Evolutionary conservation across 352 stramenopile genomes (phyloP).

Genomic region (Phytopythium cucurbitacearum): DNA sequence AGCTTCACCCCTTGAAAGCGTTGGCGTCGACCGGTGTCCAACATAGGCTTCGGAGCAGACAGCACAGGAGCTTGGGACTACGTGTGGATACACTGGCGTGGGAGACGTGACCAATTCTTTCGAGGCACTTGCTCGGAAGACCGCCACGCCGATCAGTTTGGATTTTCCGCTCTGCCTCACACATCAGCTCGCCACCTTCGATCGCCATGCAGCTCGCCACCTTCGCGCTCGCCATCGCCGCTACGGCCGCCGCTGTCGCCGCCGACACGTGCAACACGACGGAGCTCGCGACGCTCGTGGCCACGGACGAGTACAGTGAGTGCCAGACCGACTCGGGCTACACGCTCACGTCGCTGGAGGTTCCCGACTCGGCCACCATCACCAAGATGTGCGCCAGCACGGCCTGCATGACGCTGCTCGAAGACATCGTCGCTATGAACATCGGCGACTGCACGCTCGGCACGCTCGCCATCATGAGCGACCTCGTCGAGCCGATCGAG

Average conservation of each 20-base stretch:
- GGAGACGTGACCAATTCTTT: no score
- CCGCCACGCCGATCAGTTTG: constrained; percentile 12
- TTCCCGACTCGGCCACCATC: constrained; percentile 18
- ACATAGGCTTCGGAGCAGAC: no score
- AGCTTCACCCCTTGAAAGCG: no score
- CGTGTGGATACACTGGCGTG: no score
- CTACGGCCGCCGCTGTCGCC: constrained; percentile 17
- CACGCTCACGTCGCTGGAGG: constrained; percentile 21
- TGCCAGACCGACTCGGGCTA: constrained; percentile 27
- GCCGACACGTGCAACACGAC: constrained; percentile 24
- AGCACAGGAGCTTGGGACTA: no score
- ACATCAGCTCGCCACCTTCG: not conserved
- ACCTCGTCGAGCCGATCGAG: constrained; percentile 22
- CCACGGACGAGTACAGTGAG: constrained; percentile 13
- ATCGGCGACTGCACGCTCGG: constrained; percentile 25
- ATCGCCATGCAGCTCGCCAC: constrained; percentile 24
- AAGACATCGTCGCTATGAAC: constrained; percentile 15
- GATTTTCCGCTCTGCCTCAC: constrained; percentile 19
- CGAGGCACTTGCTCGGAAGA: no score
- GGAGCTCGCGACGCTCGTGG: constrained; percentile 18
- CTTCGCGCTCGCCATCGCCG: constrained; percentile 6
- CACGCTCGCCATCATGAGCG: constrained; percentile 23
- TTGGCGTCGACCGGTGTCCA: no score
- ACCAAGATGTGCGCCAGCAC: constrained; percentile 26
- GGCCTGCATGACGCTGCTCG: constrained; percentile 23